Percentiles rank a stretch among this genome's conserved stretches.
Evolutionary conservation across 306 rosid genomes (phyloP).

Genomic region (Alnus rubra): DNA sequence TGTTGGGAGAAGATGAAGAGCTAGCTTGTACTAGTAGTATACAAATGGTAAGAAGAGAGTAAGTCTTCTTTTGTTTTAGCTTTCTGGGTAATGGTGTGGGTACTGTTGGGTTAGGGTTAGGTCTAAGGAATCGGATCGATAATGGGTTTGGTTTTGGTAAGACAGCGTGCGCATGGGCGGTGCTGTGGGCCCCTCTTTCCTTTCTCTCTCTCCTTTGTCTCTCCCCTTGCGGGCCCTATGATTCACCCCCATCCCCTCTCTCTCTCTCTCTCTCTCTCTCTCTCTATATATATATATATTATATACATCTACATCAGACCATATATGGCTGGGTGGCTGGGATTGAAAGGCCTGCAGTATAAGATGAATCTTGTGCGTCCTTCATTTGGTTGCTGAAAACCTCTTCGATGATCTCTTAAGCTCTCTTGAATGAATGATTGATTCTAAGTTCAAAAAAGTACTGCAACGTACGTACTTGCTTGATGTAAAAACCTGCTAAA

Average conservation of each 20-base stretch:
- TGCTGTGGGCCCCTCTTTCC: slow-evolving; percentile 53
- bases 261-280: slow-evolving; percentile 17
- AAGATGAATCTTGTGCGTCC: slow-evolving; percentile 15
- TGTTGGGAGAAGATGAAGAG: no score
- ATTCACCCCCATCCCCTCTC: slow-evolving; percentile 35
- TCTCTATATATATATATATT: slow-evolving; percentile 1
- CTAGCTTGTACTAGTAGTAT: no score
- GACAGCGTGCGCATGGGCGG: slow-evolving; percentile 90
- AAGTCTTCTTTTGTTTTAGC: neutral
- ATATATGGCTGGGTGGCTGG: neutral
- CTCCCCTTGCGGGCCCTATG: slow-evolving; percentile 12
- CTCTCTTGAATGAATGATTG: slow-evolving; percentile 17
- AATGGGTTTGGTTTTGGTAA: slow-evolving; percentile 57
- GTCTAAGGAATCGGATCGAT: slow-evolving; percentile 68
- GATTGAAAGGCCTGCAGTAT: slow-evolving; percentile 37
- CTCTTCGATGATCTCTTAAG: no score
- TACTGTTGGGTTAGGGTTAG: slow-evolving; percentile 77
- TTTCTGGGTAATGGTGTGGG: slow-evolving; percentile 25
- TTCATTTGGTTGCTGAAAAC: slow-evolving; percentile 32
- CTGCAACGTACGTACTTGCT: neutral
- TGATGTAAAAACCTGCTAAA: neutral
- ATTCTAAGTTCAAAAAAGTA: slow-evolving; percentile 23
- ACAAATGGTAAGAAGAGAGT: slow-evolving; percentile 24
- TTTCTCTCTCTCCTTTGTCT: slow-evolving; percentile 16
- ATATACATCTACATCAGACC: no score